Evolutionary conservation across 2,329 filamentous ascomycete genomes (phyloP).

Genomic region (Apiospora saccharicola): DNA sequence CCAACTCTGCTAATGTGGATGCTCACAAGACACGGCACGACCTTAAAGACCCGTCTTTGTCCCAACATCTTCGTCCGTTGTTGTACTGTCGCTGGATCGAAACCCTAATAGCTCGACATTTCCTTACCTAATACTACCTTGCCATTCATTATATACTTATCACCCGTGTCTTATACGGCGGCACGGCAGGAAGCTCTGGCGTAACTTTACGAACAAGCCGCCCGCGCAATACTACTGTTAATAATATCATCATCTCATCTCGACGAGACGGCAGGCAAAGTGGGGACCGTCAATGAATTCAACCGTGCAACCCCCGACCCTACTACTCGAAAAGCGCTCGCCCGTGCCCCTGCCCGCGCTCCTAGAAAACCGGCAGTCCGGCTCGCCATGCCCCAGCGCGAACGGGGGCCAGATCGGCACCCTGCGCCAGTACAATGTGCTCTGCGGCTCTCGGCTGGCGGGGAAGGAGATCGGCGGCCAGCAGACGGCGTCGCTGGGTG

Average conservation of each 20-base stretch:
- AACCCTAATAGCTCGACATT: not conserved
- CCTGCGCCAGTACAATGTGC: not conserved
- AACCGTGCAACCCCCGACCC: not conserved
- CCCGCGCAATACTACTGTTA: not conserved
- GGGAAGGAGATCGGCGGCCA: not conserved
- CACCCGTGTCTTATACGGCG: slow-evolving; percentile 9
- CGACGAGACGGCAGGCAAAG: not conserved
- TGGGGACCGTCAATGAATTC: not conserved
- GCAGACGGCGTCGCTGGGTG: not conserved
- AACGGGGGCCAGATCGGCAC: slow-evolving; percentile 21
- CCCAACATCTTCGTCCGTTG: not conserved
- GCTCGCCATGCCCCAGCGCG: slow-evolving; percentile 12
- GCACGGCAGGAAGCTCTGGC: not conserved
- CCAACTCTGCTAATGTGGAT: not conserved
- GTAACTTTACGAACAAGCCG: not conserved
- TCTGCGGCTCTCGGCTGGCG: not conserved
- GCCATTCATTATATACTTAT: not conserved
- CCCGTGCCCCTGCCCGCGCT: not conserved
- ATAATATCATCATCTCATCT: not conserved
- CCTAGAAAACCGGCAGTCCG: not conserved
- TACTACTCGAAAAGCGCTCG: not conserved
- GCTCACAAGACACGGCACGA: not conserved
- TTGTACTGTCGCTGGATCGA: slow-evolving; percentile 16
- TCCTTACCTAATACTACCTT: not conserved
- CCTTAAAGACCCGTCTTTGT: not conserved